Evolutionary conservation across 169 alveolate species (phyloP).

Genomic region (Toxoplasma gondii): DNA sequence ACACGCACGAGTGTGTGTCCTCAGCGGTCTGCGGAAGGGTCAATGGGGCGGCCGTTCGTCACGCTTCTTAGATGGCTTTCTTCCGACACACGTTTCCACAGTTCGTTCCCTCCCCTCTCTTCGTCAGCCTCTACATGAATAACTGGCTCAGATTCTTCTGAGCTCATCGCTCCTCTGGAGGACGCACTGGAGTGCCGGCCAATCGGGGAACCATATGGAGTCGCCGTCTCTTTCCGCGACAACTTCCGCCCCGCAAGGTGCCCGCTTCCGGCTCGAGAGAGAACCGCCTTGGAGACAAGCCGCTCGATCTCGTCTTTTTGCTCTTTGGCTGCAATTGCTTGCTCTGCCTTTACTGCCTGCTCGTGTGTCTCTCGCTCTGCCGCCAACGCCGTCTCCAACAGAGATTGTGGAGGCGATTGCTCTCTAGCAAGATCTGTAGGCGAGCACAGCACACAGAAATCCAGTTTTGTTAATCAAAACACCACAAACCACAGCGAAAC

Average conservation of each 20-base stretch:
- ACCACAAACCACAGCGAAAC: not conserved
- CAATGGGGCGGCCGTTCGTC: not conserved
- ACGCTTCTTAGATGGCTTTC: not conserved
- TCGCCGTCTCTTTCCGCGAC: not conserved
- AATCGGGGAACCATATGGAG: not conserved
- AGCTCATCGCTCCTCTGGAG: not conserved
- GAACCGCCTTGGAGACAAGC: conserved; percentile 27
- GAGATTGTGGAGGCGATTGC: conserved; percentile 21
- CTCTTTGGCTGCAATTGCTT: not conserved
- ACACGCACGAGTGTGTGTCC: no score
- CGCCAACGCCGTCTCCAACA: conserved; percentile 34
- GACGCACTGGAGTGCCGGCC: not conserved
- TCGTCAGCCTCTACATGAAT: not conserved
- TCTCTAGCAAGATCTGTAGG: not conserved
- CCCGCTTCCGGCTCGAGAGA: conserved; percentile 15
- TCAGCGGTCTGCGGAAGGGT: not conserved
- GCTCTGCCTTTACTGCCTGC: not conserved
- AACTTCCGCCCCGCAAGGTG: not conserved
- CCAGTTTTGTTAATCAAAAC: not conserved
- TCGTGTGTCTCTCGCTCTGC: conserved; percentile 42
- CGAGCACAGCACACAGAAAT: no score
- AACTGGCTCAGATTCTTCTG: not conserved
- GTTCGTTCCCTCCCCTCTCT: not conserved
- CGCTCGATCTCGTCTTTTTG: not conserved
- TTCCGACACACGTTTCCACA: not conserved